Conservation (phyloP, 2,329 filamentous ascomycete genomes). For the Colletotrichum liriopes region DNA sequence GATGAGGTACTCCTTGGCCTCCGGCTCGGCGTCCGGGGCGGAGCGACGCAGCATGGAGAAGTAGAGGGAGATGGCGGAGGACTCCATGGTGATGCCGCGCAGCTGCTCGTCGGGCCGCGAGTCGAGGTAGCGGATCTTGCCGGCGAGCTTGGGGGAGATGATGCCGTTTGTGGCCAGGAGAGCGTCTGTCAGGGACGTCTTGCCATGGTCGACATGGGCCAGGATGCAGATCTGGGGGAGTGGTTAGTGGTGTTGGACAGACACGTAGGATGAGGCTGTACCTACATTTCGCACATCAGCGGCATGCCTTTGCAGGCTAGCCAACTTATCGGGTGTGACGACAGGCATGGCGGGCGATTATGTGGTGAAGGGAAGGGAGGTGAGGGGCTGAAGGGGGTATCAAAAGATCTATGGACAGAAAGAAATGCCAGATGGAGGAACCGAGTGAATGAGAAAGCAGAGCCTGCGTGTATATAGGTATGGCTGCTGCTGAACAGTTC, state of each 20-base stretch:
- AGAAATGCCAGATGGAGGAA: constrained; percentile 20
- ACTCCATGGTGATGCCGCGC: constrained; percentile 99
- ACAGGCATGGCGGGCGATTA: constrained; percentile 79
- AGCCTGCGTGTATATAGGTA: not conserved
- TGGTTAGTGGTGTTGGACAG: constrained; percentile 44
- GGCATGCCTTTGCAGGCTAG: constrained; percentile 88
- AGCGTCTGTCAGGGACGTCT: constrained; percentile 96
- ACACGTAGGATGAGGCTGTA: constrained; percentile 42
- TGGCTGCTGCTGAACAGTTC: not conserved
- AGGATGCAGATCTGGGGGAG: constrained; percentile 86
- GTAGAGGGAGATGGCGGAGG: constrained; percentile 95
- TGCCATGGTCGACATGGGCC: constrained; percentile 98
- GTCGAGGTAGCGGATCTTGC: constrained; percentile 98
- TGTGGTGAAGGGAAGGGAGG: not conserved
- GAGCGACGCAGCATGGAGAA: constrained; percentile 90
- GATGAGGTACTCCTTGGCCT: constrained; percentile 91
- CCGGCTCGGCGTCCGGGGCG: constrained; percentile 76
- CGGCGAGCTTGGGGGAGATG: constrained; percentile 96
- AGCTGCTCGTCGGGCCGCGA: constrained; percentile 96
- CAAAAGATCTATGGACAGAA: constrained; percentile 39
- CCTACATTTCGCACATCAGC: constrained; percentile 93
- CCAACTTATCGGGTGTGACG: constrained; percentile 90
- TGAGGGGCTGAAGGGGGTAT: constrained; percentile 36
- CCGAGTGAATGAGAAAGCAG: not conserved
- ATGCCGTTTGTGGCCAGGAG: constrained; percentile 99